These are phyloP conservation scores for Arthrobotrys sphaeroides DNA, from an alignment of 2,329 filamentous ascomycete species.

Conservation along the genomic window DNA sequence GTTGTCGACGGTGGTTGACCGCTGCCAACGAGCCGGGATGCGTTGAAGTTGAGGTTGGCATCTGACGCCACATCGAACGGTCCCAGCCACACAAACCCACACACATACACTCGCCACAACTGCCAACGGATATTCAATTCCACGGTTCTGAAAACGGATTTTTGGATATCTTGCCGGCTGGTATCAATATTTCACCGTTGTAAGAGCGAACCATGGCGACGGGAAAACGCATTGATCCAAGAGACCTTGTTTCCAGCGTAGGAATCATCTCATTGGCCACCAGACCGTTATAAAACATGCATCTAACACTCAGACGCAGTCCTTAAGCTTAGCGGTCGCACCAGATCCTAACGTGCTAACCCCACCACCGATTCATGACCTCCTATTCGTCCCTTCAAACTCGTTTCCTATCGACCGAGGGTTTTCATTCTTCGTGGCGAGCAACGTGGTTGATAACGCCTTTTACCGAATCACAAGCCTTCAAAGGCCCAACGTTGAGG, in stretches of 20 bases:
- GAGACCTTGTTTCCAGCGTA: background rate
- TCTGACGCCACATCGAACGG: background rate
- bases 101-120: too few relatives aligned
- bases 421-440: background rate
- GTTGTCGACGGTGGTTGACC: background rate
- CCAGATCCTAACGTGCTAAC: background rate
- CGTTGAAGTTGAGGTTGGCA: background rate
- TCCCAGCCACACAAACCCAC: conserved; percentile 14
- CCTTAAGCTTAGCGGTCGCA: background rate
- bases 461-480: conserved; percentile 21
- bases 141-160: too few relatives aligned
- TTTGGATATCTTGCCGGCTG: background rate
- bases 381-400: conserved; percentile 26
- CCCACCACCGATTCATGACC: conserved; percentile 2
- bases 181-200: background rate
- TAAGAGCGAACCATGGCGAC: conserved; percentile 13
- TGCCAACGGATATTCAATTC: too few relatives aligned
- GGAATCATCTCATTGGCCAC: background rate
- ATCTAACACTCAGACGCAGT: background rate
- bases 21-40: background rate
- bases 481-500: background rate
- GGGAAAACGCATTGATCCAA: background rate
- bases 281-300: conserved; percentile 9
- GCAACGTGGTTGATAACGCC: conserved; percentile 24
- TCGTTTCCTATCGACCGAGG: background rate